Evolutionary conservation across 1,284 basidiomycete species (phyloP).

Genomic region (Irpex sp.): DNA sequence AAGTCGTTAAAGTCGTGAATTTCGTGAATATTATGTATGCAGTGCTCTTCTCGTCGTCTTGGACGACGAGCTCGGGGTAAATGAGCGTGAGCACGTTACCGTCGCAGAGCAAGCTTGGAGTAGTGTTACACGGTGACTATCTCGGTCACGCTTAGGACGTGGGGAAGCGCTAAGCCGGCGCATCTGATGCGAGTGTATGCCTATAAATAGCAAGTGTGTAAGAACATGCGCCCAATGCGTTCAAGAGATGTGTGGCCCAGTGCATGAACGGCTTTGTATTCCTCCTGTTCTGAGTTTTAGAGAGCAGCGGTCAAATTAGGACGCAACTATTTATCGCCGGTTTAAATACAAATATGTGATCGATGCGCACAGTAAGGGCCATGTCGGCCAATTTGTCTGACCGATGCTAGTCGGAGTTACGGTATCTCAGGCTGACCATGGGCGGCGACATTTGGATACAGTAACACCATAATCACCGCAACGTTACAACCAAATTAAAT

Average conservation of each 20-base stretch:
- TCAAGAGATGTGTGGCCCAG: not conserved
- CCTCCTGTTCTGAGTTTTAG: too few species aligned
- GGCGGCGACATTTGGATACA: not conserved
- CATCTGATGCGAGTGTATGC: not conserved
- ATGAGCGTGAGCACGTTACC: not conserved
- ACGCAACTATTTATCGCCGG: too few species aligned
- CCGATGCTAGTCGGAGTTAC: not conserved
- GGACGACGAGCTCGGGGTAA: not conserved
- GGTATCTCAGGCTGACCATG: not conserved
- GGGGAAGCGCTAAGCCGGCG: not conserved
- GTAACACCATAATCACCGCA: not conserved
- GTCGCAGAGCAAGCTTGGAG: not conserved
- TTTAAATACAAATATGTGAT: not conserved
- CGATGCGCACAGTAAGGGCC: not conserved
- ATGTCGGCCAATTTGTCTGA: not conserved
- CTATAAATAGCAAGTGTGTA: not conserved
- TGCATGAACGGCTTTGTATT: too few species aligned
- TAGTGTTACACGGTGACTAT: not conserved
- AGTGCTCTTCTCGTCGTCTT: not conserved
- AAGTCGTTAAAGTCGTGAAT: constrained; percentile 27
- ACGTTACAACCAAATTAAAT: not conserved
- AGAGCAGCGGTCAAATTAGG: too few species aligned
- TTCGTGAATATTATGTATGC: not conserved
- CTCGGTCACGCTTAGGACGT: not conserved
- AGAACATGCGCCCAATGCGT: not conserved